A percentile compares a stretch with the other conserved stretches of the same genome.
Conservation (phyloP, 164 flowering plant genomes). For the Akebia trifoliata region DNA sequence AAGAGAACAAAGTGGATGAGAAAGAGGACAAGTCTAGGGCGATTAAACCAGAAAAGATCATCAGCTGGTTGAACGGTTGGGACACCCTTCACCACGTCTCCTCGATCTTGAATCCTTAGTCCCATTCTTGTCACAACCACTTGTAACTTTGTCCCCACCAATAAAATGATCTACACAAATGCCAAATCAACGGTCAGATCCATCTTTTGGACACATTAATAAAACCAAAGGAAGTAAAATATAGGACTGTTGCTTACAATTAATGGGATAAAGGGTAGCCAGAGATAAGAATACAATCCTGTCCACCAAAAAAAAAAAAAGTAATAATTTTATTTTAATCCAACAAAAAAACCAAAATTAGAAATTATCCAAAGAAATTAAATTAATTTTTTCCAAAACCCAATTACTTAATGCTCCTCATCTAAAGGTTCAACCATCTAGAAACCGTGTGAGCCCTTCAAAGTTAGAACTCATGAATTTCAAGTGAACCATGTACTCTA, state of each 20-base stretch:
- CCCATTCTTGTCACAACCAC: constrained; percentile 86
- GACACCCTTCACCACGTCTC: constrained; percentile 68
- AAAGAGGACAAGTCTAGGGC: constrained; percentile 63
- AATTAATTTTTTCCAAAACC: too few species aligned
- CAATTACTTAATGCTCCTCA: too few species aligned
- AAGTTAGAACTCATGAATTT: too few species aligned
- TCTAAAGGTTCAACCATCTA: too few species aligned
- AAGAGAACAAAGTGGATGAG: constrained; percentile 83
- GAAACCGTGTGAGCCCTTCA: too few species aligned
- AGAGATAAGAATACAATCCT: constrained; percentile 66
- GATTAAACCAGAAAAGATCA: constrained; percentile 80
- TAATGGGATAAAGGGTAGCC: constrained; percentile 75
- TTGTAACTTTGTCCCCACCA: constrained; percentile 86
- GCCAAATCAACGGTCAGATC: background rate
- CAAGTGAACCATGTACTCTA: too few species aligned
- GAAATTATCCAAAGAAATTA: too few species aligned
- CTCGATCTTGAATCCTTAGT: constrained; percentile 63
- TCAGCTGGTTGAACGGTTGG: constrained; percentile 73
- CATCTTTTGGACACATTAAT: background rate
- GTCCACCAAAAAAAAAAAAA: constrained; percentile 11
- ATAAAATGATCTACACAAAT: constrained; percentile 48
- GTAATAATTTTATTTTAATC: too few species aligned
- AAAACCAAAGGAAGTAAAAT: background rate
- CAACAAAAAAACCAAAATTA: too few species aligned
- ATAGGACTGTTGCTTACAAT: constrained; percentile 51